These are phyloP conservation scores for Cladosporium colombiae DNA, from an alignment of 2,329 filamentous ascomycete genomes.

Conservation along the genomic window DNA sequence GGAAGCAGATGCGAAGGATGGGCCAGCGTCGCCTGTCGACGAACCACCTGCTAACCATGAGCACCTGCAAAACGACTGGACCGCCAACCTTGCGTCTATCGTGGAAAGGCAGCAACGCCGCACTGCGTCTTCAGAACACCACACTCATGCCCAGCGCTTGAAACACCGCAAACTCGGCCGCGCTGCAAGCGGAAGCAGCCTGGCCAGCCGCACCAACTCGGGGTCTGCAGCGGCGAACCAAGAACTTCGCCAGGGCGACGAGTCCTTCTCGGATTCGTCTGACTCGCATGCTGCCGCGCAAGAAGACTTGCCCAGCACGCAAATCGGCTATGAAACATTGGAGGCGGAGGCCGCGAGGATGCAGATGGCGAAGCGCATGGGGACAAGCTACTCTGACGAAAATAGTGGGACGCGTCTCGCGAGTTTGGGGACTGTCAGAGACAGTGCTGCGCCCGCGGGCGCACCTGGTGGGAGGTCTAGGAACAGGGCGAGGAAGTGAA, in stretches of 20 bases:
- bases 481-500: neutral
- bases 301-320: conserved; percentile 33
- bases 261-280: conserved; percentile 3
- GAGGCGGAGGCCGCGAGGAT: conserved; percentile 34
- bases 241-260: neutral
- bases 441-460: conserved; percentile 26
- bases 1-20: neutral
- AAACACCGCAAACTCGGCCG: conserved; percentile 36
- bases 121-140: conserved; percentile 1
- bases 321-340: conserved; percentile 39
- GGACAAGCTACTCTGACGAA: conserved; percentile 31
- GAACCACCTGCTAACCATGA: neutral
- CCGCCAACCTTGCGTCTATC: conserved; percentile 13
- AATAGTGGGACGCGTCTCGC: conserved; percentile 28
- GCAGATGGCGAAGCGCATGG: conserved; percentile 38
- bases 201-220: conserved; percentile 12
- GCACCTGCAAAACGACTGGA: conserved; percentile 1
- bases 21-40: neutral
- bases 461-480: conserved; percentile 23
- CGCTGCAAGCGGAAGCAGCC: conserved; percentile 29
- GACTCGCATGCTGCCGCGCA: neutral
- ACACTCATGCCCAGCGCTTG: conserved; percentile 23
- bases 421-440: conserved; percentile 36
- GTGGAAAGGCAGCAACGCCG: conserved; percentile 18
- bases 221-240: neutral